Evolutionary conservation across 2,329 filamentous ascomycete species (phyloP), one percentile per base, ranked within the genome.

Genomic region (Aspergillus sp.): DNA sequence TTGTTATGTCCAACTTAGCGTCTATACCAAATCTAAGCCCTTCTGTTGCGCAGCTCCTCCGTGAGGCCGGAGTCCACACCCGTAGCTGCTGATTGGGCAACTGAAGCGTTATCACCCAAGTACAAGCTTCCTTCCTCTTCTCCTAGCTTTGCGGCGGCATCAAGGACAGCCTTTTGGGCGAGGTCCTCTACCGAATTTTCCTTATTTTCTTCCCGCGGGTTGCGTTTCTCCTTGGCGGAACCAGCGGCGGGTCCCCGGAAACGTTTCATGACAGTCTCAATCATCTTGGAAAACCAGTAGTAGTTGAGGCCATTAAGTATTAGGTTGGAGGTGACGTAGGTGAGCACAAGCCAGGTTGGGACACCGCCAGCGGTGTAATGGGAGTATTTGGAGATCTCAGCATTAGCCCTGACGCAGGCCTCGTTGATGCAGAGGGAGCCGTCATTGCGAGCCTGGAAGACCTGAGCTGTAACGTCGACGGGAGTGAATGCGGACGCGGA

Each of bases 1-100:
- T 41, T 41, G 34, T 41, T 13, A 41, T 41, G 11, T 41, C 34
- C 34, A 41, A 41, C 15, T 13, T 17, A 41, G 34, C 13, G 34
- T 13, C 13, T 41, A 13, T 41, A 47, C n/a, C 22, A 34, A 43
- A 65, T 50, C 28, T 69, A 66, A 41, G 64, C 61, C 31, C 66
- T 73, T 46, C 73, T 65, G 55, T 66, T 68, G n/a, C 91, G 25
- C 92, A 97, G 77, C 84, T 97, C 30, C 93, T 97, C 78, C 89
- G 93, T 73, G 94, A 97, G 91, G 89, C 92, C 9, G 89, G 91
- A 46, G 87, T 93, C 76, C 19, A 72, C 66, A 5, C 67, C 69
- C 3, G 72, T 69, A 8, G 70, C 64, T 34, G 67, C 64, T 38
- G 50, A 19, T 22, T 23, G 57, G 30, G 70, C 63, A 55, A 66